Base-by-base conservation (phyloP, 768 basidiomycete genomes). In the Filobasidium wieringae region DNA sequence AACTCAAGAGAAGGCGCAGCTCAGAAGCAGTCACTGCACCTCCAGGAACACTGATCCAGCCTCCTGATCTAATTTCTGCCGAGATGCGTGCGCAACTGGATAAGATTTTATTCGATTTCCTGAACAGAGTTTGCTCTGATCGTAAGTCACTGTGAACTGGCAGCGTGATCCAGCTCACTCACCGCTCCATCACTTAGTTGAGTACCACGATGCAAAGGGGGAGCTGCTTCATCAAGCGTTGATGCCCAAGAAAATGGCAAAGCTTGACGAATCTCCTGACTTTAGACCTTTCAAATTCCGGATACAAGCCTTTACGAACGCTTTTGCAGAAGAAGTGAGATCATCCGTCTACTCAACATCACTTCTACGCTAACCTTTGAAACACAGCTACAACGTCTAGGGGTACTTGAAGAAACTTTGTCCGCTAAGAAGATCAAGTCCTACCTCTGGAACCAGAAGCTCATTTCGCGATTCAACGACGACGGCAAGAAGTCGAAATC, bases 401-500 rank as follows among this genome's bases (percentile, higher is more conserved):
- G 90, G 60, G 88, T 87, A 72, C 84, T 87, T 51, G 89, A 92
- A 69, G 91, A 93, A 67, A 88, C 89, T 74, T 87, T 95, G 74
- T 88, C 90, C 49, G 89, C 88, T 82, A 95, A 95, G 76, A 93
- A 93, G 82, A 87, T 88, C 60, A 91, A 65, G 84, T 89, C 75
- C 34, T 99, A 95, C 76, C 82, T 99, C 51, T 99, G 93, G 93
- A 84, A 83, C 33, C 74, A 76, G 60, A 88, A 92, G 66, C 84
- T 86, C 71, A 97, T 99, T 70, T 84, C 90, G 29, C 87, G 93
- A 30, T 97, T 92, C 78, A 99, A 99, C 71, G 90, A 96, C 68
- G 93, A 97, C 71, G 93, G 93, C 33, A 96, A 96, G 75, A 99
- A 99, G 76, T 88, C 92, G 24, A 99, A 99, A 75, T 92, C 89